Base-by-base conservation (phyloP, 2,329 filamentous ascomycete species). In the Pseudopyrenochaeta lycopersici region DNA sequence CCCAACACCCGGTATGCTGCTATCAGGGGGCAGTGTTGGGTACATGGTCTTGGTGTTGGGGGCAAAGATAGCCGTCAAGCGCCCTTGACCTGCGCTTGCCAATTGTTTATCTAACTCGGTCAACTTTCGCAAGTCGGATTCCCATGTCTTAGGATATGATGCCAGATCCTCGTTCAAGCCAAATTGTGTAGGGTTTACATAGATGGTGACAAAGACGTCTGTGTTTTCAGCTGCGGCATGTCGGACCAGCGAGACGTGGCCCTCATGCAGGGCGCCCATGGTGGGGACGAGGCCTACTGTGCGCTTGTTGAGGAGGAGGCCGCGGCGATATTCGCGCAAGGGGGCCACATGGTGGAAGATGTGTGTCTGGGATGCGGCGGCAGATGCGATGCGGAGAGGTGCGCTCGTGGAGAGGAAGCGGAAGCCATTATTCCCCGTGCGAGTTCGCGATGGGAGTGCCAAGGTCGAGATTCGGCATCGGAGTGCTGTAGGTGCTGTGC, bases 111-210 rank as follows among this genome's bases (percentile, higher is more conserved):
- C 90, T 36, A 98, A 79, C 36, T 79, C 71, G 31, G 86, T 82
- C 35, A 99, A 78, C 63, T 85, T 84, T 14, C 81, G 80, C 46
- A 90, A 80, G 74, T 99, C 95, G 35, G 84, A 77, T 12, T 90
- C 88, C 92, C 93, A 97, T 2, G 93, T 97, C 51, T 91, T 88
- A 0, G 95, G 95, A 74, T 99, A 99, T 59, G 88, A 92, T 38
- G 85, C 85, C 17, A 99, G 82, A 72, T 99, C 95, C 76, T 99
- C 95, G 51, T 88, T 85, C 18, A 91, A 81, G 29, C 94, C 94
- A 73, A 99, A 99, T 77, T 99, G 95, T 1, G 95, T 95, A 3
- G 95, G 95, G 76, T 99, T 99, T 70, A 99, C 90, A 76, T 94
- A 99, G 64, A 98, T 89, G 72, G 90, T 92, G 50, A 99, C 90